A percentile compares a stretch with the other conserved stretches of the same genome.
These are phyloP conservation scores for Adiantum capillusveneris DNA, from an alignment of 75 land plant species.

Conservation along the genomic window DNA sequence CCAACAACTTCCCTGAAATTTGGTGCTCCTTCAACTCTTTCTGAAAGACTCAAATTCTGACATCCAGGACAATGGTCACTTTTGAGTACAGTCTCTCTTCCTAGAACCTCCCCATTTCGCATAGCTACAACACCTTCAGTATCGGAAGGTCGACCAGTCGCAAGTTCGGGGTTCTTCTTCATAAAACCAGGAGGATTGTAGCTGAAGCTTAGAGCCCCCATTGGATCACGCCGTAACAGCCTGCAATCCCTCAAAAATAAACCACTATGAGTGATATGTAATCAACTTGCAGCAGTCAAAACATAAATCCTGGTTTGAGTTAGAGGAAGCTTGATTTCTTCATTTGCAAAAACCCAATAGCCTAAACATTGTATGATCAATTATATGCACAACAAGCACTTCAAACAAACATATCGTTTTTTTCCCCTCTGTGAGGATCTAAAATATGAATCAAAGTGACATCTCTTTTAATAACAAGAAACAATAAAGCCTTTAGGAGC, in stretches of 20 bases:
- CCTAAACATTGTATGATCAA: too few relatives aligned
- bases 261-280: too few relatives aligned
- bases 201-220: constrained; percentile 89
- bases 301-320: too few relatives aligned
- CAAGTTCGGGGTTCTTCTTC: constrained; percentile 40
- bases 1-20: constrained; percentile 86
- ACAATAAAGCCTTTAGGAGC: too few relatives aligned
- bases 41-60: constrained; percentile 63
- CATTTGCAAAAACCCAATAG: too few relatives aligned
- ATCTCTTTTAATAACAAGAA: too few relatives aligned
- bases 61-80: constrained; percentile 98
- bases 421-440: too few relatives aligned
- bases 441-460: too few relatives aligned
- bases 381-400: too few relatives aligned
- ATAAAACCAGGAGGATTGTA: constrained; percentile 39
- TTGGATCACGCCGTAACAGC: constrained; percentile 89
- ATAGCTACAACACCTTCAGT: constrained; percentile 74
- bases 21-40: constrained; percentile 93
- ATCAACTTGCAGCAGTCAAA: too few relatives aligned
- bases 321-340: too few relatives aligned
- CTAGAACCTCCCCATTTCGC: constrained; percentile 89
- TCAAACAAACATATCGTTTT: too few relatives aligned
- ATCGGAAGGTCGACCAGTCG: constrained; percentile 62
- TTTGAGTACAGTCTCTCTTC: constrained; percentile 84
- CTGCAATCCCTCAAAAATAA: constrained; percentile 28